A percentile compares a stretch with the other conserved stretches of the same genome.
These are phyloP conservation scores for Penicillium verhagenii DNA, from an alignment of 495 filamentous ascomycete genomes.

Conservation along the genomic window DNA sequence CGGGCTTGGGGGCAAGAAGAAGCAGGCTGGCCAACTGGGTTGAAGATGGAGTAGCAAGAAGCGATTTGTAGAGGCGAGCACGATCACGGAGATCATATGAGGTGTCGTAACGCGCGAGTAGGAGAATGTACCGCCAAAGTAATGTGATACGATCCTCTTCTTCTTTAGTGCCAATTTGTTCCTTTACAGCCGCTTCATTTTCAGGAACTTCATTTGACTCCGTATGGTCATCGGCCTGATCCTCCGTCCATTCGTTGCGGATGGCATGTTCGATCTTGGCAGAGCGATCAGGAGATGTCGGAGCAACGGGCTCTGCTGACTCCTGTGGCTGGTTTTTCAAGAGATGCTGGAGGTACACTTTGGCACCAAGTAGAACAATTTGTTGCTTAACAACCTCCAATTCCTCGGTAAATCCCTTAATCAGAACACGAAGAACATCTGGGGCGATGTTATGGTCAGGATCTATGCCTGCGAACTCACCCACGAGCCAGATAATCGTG, in stretches of 20 bases:
- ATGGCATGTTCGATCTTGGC: conserved; percentile 20
- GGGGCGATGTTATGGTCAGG: conserved; percentile 83
- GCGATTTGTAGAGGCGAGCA: conserved; percentile 78
- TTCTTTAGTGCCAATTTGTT: conserved; percentile 37
- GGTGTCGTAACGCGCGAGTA: conserved; percentile 85
- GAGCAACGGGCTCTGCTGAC: conserved; percentile 1
- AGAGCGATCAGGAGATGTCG: conserved; percentile 5
- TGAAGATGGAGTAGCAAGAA: conserved; percentile 69
- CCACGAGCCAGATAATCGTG: conserved; percentile 95
- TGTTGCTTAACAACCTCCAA: conserved; percentile 83
- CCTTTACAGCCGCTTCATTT: conserved; percentile 28
- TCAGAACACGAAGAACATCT: conserved; percentile 87
- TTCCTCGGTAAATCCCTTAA: conserved; percentile 80
- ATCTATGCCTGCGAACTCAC: conserved; percentile 82
- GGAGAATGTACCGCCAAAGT: conserved; percentile 80
- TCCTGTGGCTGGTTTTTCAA: conserved; percentile 52
- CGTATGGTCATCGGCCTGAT: conserved; percentile 34
- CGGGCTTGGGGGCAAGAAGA: conserved; percentile 90
- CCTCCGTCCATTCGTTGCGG: conserved; percentile 43
- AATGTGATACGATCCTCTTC: conserved; percentile 62
- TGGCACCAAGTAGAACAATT: conserved; percentile 87
- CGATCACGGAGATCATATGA: conserved; percentile 95
- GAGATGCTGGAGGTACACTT: conserved; percentile 88
- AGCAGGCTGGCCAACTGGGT: conserved; percentile 87
- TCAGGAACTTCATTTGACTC: conserved; percentile 12